Evolutionary conservation across 768 basidiomycete genomes (phyloP).

Genomic region (Ramaria sp.): DNA sequence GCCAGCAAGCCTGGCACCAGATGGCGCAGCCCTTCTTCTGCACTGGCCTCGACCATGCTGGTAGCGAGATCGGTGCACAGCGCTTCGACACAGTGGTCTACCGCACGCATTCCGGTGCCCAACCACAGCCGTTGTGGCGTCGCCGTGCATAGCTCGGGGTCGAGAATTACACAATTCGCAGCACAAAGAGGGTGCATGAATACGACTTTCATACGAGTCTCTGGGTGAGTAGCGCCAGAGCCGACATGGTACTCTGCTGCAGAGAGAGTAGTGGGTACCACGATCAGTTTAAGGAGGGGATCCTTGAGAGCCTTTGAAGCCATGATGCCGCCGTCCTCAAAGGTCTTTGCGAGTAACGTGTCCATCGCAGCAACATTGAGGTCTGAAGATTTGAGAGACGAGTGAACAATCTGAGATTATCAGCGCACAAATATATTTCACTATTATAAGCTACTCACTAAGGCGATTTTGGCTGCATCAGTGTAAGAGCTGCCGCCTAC

Average conservation of each 20-base stretch:
- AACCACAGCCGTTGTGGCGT: constrained; percentile 6
- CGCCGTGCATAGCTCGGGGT: neutral
- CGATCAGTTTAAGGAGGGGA: neutral
- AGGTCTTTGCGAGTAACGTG: neutral
- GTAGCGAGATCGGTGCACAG: neutral
- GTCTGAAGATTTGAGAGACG: neutral
- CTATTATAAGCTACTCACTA: neutral
- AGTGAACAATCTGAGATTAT: constrained; percentile 1
- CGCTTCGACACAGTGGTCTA: constrained; percentile 5
- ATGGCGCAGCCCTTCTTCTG: neutral
- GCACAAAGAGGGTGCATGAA: neutral
- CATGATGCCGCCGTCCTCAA: neutral
- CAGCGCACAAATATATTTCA: neutral
- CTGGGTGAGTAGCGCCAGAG: neutral
- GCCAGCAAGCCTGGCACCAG: neutral
- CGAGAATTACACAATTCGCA: constrained; percentile 2
- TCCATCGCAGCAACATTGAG: neutral
- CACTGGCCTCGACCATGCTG: neutral
- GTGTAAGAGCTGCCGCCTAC: constrained; percentile 2
- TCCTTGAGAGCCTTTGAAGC: neutral
- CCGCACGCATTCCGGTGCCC: constrained; percentile 5
- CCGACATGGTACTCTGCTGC: constrained; percentile 1
- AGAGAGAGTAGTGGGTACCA: constrained; percentile 1
- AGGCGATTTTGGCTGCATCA: constrained; percentile 4
- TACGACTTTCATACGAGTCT: neutral